Evolutionary conservation across 129 eudicot genomes (phyloP).

Genomic region (Heracleum sosnowskyi): DNA sequence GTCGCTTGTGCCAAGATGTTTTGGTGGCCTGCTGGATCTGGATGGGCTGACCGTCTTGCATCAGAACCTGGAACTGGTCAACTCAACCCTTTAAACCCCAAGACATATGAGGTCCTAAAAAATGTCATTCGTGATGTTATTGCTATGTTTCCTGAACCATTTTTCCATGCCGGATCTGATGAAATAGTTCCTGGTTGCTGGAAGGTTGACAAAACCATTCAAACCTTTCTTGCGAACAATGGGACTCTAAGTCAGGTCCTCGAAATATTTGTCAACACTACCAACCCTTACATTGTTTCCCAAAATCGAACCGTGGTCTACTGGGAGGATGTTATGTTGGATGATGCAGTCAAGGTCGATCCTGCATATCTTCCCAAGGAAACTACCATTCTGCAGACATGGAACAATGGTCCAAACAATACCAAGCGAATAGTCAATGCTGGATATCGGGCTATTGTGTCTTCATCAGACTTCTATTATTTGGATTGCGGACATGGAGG

Average conservation of each 20-base stretch:
- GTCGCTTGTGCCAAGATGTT: conserved; percentile 74
- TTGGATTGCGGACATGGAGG: conserved; percentile 92
- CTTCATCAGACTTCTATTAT: conserved; percentile 67
- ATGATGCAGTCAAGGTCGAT: conserved; percentile 35
- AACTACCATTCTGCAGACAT: conserved; percentile 65
- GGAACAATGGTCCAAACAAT: conserved; percentile 78
- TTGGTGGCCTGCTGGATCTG: conserved; percentile 75
- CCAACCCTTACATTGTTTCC: conserved; percentile 55
- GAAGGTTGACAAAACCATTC: conserved; percentile 65
- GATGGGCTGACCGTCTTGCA: conserved; percentile 65
- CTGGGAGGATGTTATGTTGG: conserved; percentile 85
- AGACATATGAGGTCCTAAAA: conserved; percentile 64
- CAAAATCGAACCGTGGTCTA: conserved; percentile 64
- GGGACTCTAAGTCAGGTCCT: conserved; percentile 70
- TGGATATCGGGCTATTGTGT: conserved; percentile 79
- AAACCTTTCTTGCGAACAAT: conserved; percentile 33
- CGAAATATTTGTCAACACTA: conserved; percentile 48
- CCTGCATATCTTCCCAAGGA: conserved; percentile 45
- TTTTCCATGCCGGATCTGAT: conserved; percentile 82
- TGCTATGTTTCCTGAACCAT: conserved; percentile 61
- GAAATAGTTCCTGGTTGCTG: conserved; percentile 78
- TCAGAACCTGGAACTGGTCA: conserved; percentile 96
- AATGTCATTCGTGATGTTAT: conserved; percentile 48
- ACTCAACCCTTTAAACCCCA: conserved; percentile 71
- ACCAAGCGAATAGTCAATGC: conserved; percentile 61